A percentile compares a stretch with the other conserved stretches of the same genome.
phyloP scores from a whole-genome alignment of 2,329 filamentous ascomycete species.

The Colletotrichum musae region DNA sequence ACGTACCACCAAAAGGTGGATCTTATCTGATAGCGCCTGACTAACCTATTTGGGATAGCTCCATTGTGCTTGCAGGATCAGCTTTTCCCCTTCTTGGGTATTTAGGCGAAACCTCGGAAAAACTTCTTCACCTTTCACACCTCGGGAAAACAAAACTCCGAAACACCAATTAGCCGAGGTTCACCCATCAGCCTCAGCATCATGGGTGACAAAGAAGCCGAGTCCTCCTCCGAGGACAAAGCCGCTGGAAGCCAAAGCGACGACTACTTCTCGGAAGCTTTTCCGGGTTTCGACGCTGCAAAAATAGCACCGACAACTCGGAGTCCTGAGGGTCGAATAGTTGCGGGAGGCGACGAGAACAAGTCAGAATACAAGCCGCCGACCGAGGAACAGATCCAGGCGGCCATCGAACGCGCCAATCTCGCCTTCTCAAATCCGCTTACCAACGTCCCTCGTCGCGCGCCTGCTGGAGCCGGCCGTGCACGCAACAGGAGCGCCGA shows the following conservation, averaged over 20 bases:
- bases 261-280: slow-evolving; percentile 30
- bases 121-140: neutral
- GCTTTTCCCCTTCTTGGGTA: neutral
- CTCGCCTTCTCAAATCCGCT: slow-evolving; percentile 21
- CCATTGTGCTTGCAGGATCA: neutral
- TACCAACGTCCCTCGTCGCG: slow-evolving; percentile 37
- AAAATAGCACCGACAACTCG: slow-evolving; percentile 12
- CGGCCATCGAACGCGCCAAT: slow-evolving; percentile 34
- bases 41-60: slow-evolving; percentile 36
- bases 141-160: slow-evolving; percentile 23
- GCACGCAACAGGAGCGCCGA: slow-evolving; percentile 31
- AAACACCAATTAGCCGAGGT: slow-evolving; percentile 20
- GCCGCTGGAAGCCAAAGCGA: slow-evolving; percentile 5
- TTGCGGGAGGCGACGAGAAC: neutral
- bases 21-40: slow-evolving; percentile 14
- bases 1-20: slow-evolving; percentile 10
- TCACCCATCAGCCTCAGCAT: slow-evolving; percentile 27
- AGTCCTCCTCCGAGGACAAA: slow-evolving; percentile 33
- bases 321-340: neutral
- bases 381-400: slow-evolving; percentile 31
- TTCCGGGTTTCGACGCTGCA: slow-evolving; percentile 29
- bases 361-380: slow-evolving; percentile 24
- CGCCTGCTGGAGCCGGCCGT: slow-evolving; percentile 27
- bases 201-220: slow-evolving; percentile 26
- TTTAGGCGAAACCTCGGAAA: slow-evolving; percentile 10